phyloP scores from a whole-genome alignment of 1,284 basidiomycete species.

The Pseudozyma pruni region DNA sequence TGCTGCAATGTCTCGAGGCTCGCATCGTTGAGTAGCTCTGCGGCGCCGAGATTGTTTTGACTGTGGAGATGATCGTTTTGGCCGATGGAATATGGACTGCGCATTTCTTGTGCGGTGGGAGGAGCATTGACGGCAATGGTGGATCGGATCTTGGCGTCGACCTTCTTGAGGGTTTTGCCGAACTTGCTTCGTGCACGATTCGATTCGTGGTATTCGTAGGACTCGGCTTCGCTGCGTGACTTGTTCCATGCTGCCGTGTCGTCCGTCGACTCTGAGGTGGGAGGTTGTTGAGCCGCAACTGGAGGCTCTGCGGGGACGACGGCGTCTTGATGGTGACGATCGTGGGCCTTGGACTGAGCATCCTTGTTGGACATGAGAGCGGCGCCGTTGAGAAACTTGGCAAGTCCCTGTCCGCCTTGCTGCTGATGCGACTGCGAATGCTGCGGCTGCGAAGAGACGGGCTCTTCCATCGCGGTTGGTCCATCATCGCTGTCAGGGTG shows the following conservation, averaged over 20 bases:
- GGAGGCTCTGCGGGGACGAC: not conserved
- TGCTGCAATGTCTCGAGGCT: slow-evolving; percentile 34
- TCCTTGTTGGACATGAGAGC: slow-evolving; percentile 30
- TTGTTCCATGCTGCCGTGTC: slow-evolving; percentile 30
- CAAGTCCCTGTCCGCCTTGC: slow-evolving; percentile 13
- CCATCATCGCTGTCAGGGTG: not conserved
- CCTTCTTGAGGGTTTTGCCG: slow-evolving; percentile 30
- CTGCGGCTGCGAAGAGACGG: not conserved
- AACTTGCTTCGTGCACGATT: slow-evolving; percentile 9
- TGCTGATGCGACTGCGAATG: slow-evolving; percentile 1
- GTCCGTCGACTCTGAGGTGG: not conserved
- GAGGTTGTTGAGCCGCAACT: not conserved
- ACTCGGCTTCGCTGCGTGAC: slow-evolving; percentile 22
- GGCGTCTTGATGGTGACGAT: slow-evolving; percentile 15
- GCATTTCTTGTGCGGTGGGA: slow-evolving; percentile 25
- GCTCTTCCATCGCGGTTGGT: not conserved
- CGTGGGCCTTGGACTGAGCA: slow-evolving; percentile 18
- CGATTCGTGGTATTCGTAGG: slow-evolving; percentile 24
- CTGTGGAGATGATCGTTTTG: slow-evolving; percentile 31
- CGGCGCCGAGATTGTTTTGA: slow-evolving; percentile 16
- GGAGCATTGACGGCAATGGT: slow-evolving; percentile 29
- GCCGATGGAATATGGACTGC: slow-evolving; percentile 41
- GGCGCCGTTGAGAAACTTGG: slow-evolving; percentile 32
- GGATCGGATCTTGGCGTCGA: slow-evolving; percentile 32
- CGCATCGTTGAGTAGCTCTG: slow-evolving; percentile 44